These are phyloP conservation scores for Entonaema liquescens DNA, from an alignment of 495 filamentous ascomycete species.

Conservation along the genomic window DNA sequence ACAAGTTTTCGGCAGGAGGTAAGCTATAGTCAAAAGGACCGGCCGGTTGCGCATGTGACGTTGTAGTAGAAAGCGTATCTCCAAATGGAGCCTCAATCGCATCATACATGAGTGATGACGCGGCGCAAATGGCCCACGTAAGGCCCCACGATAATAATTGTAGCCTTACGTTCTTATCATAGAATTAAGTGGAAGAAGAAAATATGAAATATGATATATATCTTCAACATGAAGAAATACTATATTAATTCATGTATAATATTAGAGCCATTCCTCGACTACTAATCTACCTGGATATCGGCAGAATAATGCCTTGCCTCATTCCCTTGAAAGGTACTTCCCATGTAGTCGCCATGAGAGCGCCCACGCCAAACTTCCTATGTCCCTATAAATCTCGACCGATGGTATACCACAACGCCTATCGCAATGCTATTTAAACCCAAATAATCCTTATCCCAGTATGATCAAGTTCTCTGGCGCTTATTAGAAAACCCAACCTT, in stretches of 20 bases:
- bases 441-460: neutral
- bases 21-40: slow-evolving; percentile 1
- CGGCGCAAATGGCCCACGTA: slow-evolving; percentile 32
- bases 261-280: neutral
- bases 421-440: neutral
- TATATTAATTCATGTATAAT: neutral
- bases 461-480: slow-evolving; percentile 47
- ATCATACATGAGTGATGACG: slow-evolving; percentile 27
- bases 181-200: neutral
- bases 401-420: slow-evolving; percentile 40
- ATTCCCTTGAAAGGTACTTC: neutral
- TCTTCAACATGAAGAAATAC: neutral
- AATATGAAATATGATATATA: neutral
- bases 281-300: neutral
- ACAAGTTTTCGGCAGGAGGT: neutral
- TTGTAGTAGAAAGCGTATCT: slow-evolving; percentile 6
- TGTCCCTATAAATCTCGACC: neutral
- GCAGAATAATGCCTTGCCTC: too few relatives aligned
- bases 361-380: slow-evolving; percentile 6
- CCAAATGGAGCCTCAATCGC: slow-evolving; percentile 31
- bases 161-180: neutral
- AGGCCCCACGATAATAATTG: neutral
- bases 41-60: slow-evolving; percentile 11
- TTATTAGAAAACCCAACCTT: slow-evolving; percentile 47
- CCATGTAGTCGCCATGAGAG: neutral